A percentile compares a stretch with the other conserved stretches of the same genome.
These are phyloP conservation scores for Arthromyces matolae DNA, from an alignment of 768 basidiomycete species.

Conservation along the genomic window DNA sequence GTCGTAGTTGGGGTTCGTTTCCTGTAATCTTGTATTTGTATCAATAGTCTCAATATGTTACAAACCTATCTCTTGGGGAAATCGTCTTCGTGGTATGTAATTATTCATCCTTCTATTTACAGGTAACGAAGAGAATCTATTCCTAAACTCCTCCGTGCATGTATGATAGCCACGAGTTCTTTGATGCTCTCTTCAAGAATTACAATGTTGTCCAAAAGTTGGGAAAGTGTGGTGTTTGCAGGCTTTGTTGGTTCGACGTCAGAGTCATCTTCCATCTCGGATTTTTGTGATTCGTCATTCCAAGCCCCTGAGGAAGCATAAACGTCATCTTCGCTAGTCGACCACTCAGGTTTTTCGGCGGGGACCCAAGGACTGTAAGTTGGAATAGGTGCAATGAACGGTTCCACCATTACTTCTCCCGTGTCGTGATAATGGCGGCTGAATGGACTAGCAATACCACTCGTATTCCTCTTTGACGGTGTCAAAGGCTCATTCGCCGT, in stretches of 20 bases:
- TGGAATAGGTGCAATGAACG: constrained; percentile 61
- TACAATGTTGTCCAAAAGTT: constrained; percentile 89
- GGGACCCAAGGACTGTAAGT: constrained; percentile 64
- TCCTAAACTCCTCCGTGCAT: constrained; percentile 78
- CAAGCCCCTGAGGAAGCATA: constrained; percentile 47
- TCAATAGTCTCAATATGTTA: constrained; percentile 3
- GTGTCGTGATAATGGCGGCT: constrained; percentile 83
- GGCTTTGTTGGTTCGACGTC: constrained; percentile 26
- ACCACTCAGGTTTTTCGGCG: constrained; percentile 47
- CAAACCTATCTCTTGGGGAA: constrained; percentile 5
- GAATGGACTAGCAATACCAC: constrained; percentile 70
- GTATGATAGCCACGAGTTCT: constrained; percentile 82
- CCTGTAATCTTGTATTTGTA: constrained; percentile 1
- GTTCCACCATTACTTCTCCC: constrained; percentile 62
- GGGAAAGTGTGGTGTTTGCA: constrained; percentile 68
- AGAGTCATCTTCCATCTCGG: constrained; percentile 26
- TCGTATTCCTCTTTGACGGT: constrained; percentile 39
- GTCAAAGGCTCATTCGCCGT: constrained; percentile 40
- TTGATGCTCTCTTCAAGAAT: constrained; percentile 94
- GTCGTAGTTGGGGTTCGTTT: constrained; percentile 21
- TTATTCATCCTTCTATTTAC: too few relatives aligned
- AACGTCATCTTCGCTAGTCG: constrained; percentile 66
- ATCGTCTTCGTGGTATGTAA: too few relatives aligned
- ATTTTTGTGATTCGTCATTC: constrained; percentile 18
- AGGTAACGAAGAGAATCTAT: constrained; percentile 80